These are phyloP conservation scores for Penicillium samsonianum DNA, from an alignment of 495 filamentous ascomycete genomes.

Conservation along the genomic window DNA sequence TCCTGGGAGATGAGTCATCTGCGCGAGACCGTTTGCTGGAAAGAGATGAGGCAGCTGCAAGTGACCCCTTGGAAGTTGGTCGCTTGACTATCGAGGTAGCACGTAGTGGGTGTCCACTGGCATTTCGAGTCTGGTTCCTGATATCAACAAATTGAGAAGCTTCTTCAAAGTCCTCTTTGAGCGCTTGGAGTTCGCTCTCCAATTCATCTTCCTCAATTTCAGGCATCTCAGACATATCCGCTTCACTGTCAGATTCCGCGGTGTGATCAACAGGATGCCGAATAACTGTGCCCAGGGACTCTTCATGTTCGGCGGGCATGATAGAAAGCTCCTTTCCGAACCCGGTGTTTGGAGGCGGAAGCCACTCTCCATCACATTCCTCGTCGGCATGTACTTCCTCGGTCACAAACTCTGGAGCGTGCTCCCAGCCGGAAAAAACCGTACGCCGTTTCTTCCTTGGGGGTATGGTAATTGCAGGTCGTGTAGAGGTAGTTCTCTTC, in stretches of 20 bases:
- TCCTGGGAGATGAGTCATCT: slow-evolving; percentile 27
- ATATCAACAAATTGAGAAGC: slow-evolving; percentile 29
- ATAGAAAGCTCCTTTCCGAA: slow-evolving; percentile 32
- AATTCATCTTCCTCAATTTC: slow-evolving; percentile 45
- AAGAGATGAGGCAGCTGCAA: slow-evolving; percentile 26
- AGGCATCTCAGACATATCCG: slow-evolving; percentile 38
- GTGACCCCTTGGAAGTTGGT: slow-evolving; percentile 26
- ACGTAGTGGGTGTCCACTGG: slow-evolving; percentile 19
- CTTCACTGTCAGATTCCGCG: slow-evolving; percentile 40
- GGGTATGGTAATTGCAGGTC: slow-evolving; percentile 74
- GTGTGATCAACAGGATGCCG: slow-evolving; percentile 36
- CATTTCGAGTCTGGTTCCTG: slow-evolving; percentile 17
- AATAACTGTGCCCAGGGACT: slow-evolving; percentile 45
- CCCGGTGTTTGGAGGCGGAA: slow-evolving; percentile 24
- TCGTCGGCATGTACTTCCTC: slow-evolving; percentile 23
- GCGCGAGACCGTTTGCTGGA: slow-evolving; percentile 32
- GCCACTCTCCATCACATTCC: slow-evolving; percentile 44
- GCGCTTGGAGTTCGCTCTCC: slow-evolving; percentile 43
- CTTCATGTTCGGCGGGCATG: slow-evolving; percentile 31
- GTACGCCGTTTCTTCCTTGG: slow-evolving; percentile 71
- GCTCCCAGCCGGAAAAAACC: slow-evolving; percentile 37
- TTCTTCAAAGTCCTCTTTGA: slow-evolving; percentile 45
- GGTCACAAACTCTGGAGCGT: slow-evolving; percentile 17
- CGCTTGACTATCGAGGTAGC: slow-evolving; percentile 22
- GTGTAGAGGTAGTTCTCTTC: slow-evolving; percentile 49